Base-by-base conservation (phyloP, 495 filamentous ascomycete species). In the Hypoxylon lenormandii region DNA sequence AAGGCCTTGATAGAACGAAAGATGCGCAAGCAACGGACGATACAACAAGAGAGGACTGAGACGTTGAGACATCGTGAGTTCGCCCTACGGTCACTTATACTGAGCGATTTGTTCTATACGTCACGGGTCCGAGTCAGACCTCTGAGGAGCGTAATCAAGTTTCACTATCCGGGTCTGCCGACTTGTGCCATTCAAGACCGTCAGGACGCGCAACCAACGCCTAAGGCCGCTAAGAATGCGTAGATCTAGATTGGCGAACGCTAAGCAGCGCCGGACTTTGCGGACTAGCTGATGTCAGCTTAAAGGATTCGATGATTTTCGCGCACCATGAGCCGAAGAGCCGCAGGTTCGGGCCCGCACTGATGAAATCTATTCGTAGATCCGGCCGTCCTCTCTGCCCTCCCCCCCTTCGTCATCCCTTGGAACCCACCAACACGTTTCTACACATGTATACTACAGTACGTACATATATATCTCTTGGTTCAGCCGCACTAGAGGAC, bases 71-170 rank as follows among this genome's bases (percentile, higher is more conserved):
- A 15, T 16, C 19, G 43, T 51, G 57, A 33, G 30, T 8, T n/a
- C 21, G 13, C 7, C 16, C 15, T 19, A 47, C 49, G 11, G 45
- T 68, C 12, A 64, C 60, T 60, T 69, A 69, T 64, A 69, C 48
- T 69, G 66, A 64, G 66, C 49, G 53, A 58, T 59, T 63, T 69
- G 40, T 8, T 59, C 48, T 47, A 30, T 64, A 65, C 66, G 66
- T 70, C 60, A 70, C 54, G 55, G 45, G 38, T 28, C 37, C 36
- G 45, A 50, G 66, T 48, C 56, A 70, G 60, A 64, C 54, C 16
- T 46, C 16, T 28, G 7, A 16, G 38, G 18, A 36, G 18, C 36
- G 18, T 48, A 53, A 55, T 33, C 52, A 59, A 47, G 48, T 53
- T 59, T 64, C 30, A 46, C 13, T 23, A 26, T 53, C 53, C 60